Conservation (phyloP, 441 rosid species). For the Populus tomentosa region DNA sequence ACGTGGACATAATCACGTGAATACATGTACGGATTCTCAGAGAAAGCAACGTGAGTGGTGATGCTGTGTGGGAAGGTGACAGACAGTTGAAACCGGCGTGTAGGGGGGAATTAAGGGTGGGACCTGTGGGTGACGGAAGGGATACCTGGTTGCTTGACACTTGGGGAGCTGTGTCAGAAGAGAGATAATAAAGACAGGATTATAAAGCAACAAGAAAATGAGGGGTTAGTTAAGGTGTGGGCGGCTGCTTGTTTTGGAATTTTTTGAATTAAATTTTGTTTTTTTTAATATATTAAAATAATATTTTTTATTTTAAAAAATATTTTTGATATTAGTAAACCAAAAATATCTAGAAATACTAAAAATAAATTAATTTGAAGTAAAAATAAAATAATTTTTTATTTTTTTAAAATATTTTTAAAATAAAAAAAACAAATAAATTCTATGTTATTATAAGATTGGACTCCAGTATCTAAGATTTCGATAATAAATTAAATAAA, state of each 20-base stretch:
- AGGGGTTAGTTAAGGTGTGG: neutral
- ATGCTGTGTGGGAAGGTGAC: constrained; percentile 32
- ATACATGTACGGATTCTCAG: neutral
- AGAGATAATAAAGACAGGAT: neutral
- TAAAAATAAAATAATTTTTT: no score
- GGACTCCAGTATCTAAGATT: no score
- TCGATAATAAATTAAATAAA: no score
- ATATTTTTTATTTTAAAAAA: no score
- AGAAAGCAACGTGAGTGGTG: neutral
- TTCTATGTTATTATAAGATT: no score
- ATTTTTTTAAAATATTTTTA: no score
- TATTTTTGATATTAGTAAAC: no score
- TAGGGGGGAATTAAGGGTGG: neutral
- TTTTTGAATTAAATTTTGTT: neutral
- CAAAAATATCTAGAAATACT: no score
- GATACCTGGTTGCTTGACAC: neutral
- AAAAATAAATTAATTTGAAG: no score
- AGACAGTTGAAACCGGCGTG: constrained; percentile 29
- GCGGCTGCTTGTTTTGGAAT: neutral
- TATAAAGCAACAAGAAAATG: neutral
- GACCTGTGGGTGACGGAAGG: neutral
- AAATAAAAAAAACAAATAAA: no score
- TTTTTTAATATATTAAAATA: no score
- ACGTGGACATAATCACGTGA: constrained; percentile 14
- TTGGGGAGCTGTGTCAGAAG: neutral